Percentiles rank a stretch among this genome's conserved stretches.
phyloP scores from a whole-genome alignment of 2,329 filamentous ascomycete genomes.

The Plectosphaerella sp. region DNA sequence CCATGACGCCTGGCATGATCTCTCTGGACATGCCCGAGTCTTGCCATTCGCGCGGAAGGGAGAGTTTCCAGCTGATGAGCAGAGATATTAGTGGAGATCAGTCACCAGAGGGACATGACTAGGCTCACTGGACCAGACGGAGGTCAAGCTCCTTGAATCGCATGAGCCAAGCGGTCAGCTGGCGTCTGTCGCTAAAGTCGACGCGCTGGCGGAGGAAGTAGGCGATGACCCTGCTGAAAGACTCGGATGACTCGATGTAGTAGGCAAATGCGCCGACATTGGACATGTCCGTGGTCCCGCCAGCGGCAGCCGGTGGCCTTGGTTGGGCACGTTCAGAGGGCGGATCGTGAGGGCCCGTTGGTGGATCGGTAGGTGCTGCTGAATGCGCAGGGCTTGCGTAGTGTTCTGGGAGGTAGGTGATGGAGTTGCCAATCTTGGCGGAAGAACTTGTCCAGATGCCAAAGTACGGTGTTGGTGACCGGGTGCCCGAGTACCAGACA shows the following conservation, averaged over 20 bases:
- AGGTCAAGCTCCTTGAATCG: conserved; percentile 40
- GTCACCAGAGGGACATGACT: conserved; percentile 1
- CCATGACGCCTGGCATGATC: conserved; percentile 23
- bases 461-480: conserved; percentile 33
- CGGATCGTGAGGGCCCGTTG: neutral
- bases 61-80: conserved; percentile 31
- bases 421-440: conserved; percentile 29
- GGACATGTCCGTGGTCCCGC: conserved; percentile 22
- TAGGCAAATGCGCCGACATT: conserved; percentile 37
- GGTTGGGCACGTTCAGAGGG: neutral
- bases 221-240: conserved; percentile 31
- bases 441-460: conserved; percentile 35
- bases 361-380: conserved; percentile 3
- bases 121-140: conserved; percentile 28
- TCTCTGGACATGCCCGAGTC: conserved; percentile 17
- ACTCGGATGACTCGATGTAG: conserved; percentile 37
- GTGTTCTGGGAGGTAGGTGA: conserved; percentile 27
- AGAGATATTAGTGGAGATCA: neutral
- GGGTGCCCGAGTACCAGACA: conserved; percentile 29
- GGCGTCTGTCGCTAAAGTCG: conserved; percentile 26
- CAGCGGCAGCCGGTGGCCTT: neutral
- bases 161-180: conserved; percentile 33
- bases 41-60: conserved; percentile 33
- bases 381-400: conserved; percentile 15
- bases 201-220: conserved; percentile 37